phyloP scores from a whole-genome alignment of 345 rosid genomes.

The Triadica sebifera region DNA sequence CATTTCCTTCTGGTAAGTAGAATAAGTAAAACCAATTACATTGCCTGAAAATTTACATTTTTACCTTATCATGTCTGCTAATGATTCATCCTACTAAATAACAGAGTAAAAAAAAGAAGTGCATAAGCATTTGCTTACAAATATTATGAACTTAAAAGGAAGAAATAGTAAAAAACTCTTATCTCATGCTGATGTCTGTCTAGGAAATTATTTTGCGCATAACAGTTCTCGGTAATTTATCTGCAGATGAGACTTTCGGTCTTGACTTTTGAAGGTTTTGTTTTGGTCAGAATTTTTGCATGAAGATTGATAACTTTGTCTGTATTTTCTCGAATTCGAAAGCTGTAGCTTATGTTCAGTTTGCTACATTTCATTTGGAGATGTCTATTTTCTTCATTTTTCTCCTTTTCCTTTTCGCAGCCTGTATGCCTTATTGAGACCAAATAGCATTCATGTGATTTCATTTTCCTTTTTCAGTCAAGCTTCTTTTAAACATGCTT shows the following conservation, averaged over 20 bases:
- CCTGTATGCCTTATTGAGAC: not conserved
- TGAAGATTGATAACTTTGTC: not conserved
- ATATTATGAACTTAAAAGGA: not conserved
- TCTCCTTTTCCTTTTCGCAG: too few species aligned
- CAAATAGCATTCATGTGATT: not conserved
- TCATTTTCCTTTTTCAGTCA: not conserved
- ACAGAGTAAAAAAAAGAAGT: not conserved
- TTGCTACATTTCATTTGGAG: not conserved
- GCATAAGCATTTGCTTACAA: not conserved
- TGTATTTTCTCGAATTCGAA: not conserved
- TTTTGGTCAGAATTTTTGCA: not conserved
- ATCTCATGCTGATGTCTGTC: constrained; percentile 1
- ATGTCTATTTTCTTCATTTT: not conserved
- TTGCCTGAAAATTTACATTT: not conserved
- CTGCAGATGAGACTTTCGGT: not conserved
- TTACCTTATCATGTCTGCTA: not conserved
- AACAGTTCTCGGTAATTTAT: not conserved
- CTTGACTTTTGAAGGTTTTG: not conserved
- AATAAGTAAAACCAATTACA: not conserved
- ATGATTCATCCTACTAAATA: not conserved
- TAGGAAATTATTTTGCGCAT: not conserved
- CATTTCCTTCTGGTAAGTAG: not conserved
- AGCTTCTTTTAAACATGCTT: constrained; percentile 7
- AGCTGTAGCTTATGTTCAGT: not conserved
- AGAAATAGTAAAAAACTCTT: not conserved